Evolutionary conservation across 176 grass and related monocot species (phyloP).

Genomic region (Oryza glaberrima): DNA sequence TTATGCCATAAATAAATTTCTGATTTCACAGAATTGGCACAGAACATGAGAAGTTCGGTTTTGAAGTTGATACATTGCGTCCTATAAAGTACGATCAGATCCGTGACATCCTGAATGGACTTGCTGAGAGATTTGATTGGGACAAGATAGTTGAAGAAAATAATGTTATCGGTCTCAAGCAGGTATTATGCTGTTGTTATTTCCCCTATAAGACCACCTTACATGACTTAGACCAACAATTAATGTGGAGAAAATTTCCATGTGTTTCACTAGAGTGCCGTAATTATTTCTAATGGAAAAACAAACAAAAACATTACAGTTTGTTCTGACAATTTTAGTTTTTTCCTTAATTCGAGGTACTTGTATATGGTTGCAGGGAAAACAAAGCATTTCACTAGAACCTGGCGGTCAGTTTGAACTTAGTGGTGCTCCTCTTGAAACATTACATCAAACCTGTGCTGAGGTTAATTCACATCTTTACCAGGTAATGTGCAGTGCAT

Average conservation of each 20-base stretch:
- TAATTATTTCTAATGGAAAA: not conserved
- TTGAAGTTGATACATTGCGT: conserved; percentile 79
- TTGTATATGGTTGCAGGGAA: conserved; percentile 59
- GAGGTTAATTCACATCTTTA: conserved; percentile 99
- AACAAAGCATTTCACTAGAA: conserved; percentile 94
- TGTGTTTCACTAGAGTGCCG: not conserved
- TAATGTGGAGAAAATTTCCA: not conserved
- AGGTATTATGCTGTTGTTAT: conserved; percentile 52
- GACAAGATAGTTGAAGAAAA: conserved; percentile 89
- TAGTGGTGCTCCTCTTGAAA: conserved; percentile 93
- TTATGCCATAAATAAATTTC: not conserved
- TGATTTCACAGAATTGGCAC: conserved; percentile 85
- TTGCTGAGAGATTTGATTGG: conserved; percentile 92
- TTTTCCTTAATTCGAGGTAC: not conserved
- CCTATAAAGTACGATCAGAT: conserved; percentile 96
- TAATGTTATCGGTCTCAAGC: conserved; percentile 85
- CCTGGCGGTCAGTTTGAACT: conserved; percentile 98
- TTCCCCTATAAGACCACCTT: not conserved
- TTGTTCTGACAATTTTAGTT: not conserved
- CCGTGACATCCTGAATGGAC: conserved; percentile 75
- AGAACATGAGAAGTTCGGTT: conserved; percentile 98
- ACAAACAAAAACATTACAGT: not conserved
- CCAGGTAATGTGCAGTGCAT: conserved; percentile 55
- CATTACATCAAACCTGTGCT: conserved; percentile 96
- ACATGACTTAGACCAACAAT: not conserved